Percentiles rank a stretch among this genome's conserved stretches.
Evolutionary conservation across 441 rosid genomes (phyloP).

Genomic region (Bocquillonia castaneifolia): DNA sequence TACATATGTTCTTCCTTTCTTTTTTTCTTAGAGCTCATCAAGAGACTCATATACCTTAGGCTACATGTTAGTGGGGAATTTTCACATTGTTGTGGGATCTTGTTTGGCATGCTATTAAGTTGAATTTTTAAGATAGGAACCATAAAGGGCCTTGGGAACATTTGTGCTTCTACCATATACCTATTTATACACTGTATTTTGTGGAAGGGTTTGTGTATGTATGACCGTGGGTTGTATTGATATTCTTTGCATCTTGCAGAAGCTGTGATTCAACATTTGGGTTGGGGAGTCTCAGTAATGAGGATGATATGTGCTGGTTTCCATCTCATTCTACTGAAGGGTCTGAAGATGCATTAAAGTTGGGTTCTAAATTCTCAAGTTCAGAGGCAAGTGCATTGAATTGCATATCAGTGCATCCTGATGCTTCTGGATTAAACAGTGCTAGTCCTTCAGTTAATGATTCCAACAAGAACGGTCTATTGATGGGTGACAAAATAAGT

Average conservation of each 20-base stretch:
- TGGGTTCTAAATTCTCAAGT: conserved; percentile 36
- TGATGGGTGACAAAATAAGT: conserved; percentile 31
- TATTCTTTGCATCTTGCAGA: conserved; percentile 37
- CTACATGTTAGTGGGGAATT: background rate
- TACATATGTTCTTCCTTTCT: background rate
- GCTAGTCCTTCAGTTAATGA: conserved; percentile 33
- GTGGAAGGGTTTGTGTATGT: background rate
- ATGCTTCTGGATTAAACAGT: conserved; percentile 35
- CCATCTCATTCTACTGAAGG: conserved; percentile 47
- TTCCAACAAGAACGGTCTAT: conserved; percentile 31
- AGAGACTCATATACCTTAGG: background rate
- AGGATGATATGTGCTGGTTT: conserved; percentile 71
- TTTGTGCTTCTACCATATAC: background rate
- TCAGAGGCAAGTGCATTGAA: conserved; percentile 29
- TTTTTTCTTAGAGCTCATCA: background rate
- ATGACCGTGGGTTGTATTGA: background rate
- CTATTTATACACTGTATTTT: background rate
- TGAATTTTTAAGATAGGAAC: background rate
- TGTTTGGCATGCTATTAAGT: too few species aligned
- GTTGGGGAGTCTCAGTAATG: conserved; percentile 57
- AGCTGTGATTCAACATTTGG: conserved; percentile 79
- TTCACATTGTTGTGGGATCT: background rate
- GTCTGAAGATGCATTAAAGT: conserved; percentile 42
- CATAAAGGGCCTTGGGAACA: background rate
- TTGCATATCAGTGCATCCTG: conserved; percentile 34